Percentiles rank a stretch among this genome's conserved stretches.
phyloP scores from a whole-genome alignment of 495 filamentous ascomycete genomes.

The Immersiella caudata region DNA sequence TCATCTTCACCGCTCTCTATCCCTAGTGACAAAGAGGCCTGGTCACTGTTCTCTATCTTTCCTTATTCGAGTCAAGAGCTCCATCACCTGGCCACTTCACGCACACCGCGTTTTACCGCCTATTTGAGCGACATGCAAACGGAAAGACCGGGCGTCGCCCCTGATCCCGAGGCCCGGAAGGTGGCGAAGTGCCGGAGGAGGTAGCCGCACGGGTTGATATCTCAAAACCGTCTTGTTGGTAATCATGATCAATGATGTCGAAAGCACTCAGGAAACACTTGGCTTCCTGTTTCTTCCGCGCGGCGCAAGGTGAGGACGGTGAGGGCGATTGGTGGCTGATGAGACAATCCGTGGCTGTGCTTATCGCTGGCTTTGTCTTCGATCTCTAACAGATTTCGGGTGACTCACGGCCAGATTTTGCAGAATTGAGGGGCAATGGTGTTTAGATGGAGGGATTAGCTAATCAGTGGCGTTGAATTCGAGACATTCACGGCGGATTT shows the following conservation, averaged over 20 bases:
- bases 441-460: slow-evolving; percentile 21
- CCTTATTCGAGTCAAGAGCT: no score
- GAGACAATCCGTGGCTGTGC: slow-evolving; percentile 12
- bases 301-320: neutral
- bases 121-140: neutral
- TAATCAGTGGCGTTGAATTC: slow-evolving; percentile 18
- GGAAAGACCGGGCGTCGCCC: neutral
- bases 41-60: no score
- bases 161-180: neutral
- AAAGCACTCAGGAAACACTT: neutral
- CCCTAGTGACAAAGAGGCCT: neutral
- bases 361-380: neutral
- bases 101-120: neutral
- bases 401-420: slow-evolving; percentile 8
- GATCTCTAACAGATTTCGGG: slow-evolving; percentile 10
- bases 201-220: neutral
- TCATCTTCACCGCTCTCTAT: neutral
- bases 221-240: neutral
- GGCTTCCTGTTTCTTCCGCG: neutral
- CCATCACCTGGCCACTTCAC: neutral
- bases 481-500: neutral
- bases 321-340: neutral
- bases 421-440: slow-evolving; percentile 12
- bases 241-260: neutral
- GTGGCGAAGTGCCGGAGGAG: neutral